Percentiles rank a stretch among this genome's conserved stretches.
These are phyloP conservation scores for Suhomyces chickasaworum DNA, from an alignment of 1,139 yeast species.

Conservation along the genomic window DNA sequence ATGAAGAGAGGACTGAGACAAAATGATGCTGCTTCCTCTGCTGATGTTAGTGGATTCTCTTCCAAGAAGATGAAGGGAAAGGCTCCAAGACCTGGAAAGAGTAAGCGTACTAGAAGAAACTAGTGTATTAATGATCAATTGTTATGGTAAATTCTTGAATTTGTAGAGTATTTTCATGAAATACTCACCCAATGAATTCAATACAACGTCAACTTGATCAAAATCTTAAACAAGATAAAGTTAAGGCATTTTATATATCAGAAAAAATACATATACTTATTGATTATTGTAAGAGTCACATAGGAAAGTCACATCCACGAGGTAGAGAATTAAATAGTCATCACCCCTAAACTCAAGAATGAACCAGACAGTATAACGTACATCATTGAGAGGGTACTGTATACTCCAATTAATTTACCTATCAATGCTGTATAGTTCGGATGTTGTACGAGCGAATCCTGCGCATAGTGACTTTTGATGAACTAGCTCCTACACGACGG, in stretches of 20 bases:
- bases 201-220: not conserved
- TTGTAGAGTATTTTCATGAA: not conserved
- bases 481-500: constrained; percentile 3
- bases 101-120: constrained; percentile 46
- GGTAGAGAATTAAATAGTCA: no score
- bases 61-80: constrained; percentile 51
- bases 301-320: no score
- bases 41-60: constrained; percentile 67
- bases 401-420: no score
- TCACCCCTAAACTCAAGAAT: no score
- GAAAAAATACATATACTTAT: not conserved
- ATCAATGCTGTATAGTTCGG: no score
- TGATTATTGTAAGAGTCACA: no score
- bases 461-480: not conserved
- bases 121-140: constrained; percentile 3
- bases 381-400: no score
- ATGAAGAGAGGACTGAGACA: constrained; percentile 71
- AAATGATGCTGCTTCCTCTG: constrained; percentile 74
- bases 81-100: constrained; percentile 72
- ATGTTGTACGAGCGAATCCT: not conserved
- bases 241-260: not conserved
- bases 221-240: not conserved
- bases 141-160: not conserved
- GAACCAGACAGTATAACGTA: no score
- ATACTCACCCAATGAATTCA: not conserved